Evolutionary conservation across 768 basidiomycete genomes (phyloP).

Genomic region (Collybia sp.): DNA sequence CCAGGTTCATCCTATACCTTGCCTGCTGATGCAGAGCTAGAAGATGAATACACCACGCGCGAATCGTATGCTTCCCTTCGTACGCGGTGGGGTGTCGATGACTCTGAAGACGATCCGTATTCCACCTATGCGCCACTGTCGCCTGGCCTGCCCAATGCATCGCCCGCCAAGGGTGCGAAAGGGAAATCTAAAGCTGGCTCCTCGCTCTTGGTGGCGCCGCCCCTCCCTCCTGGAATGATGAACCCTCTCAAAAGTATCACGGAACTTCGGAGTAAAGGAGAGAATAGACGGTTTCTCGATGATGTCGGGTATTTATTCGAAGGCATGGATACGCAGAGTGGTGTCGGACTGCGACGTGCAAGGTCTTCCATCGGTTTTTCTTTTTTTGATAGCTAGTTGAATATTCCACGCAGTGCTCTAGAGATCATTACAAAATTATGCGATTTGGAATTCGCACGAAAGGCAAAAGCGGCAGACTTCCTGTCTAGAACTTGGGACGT

Average conservation of each 20-base stretch:
- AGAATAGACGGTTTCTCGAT: conserved; percentile 74
- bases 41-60: conserved; percentile 49
- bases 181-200: conserved; percentile 29
- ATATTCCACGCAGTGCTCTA: conserved; percentile 46
- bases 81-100: conserved; percentile 77
- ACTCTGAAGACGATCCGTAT: conserved; percentile 68
- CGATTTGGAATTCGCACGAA: conserved; percentile 70
- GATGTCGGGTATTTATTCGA: conserved; percentile 85
- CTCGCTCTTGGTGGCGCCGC: conserved; percentile 14
- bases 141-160: conserved; percentile 29
- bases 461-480: conserved; percentile 76
- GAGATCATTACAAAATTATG: conserved; percentile 75
- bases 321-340: conserved; percentile 54
- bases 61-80: conserved; percentile 77
- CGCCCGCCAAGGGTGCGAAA: conserved; percentile 32
- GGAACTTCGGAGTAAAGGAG: conserved; percentile 76
- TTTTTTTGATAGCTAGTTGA: neutral
- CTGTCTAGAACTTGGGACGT: conserved; percentile 65
- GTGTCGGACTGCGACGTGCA: conserved; percentile 55
- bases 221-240: conserved; percentile 54
- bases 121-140: conserved; percentile 25
- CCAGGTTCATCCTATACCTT: conserved; percentile 15
- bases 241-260: conserved; percentile 78
- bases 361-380: conserved; percentile 39
- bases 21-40: conserved; percentile 22